Percentiles rank a stretch among this genome's conserved stretches.
Conservation (phyloP, 192 early-diverging fungal species). For the Backusella mclennaniae region DNA sequence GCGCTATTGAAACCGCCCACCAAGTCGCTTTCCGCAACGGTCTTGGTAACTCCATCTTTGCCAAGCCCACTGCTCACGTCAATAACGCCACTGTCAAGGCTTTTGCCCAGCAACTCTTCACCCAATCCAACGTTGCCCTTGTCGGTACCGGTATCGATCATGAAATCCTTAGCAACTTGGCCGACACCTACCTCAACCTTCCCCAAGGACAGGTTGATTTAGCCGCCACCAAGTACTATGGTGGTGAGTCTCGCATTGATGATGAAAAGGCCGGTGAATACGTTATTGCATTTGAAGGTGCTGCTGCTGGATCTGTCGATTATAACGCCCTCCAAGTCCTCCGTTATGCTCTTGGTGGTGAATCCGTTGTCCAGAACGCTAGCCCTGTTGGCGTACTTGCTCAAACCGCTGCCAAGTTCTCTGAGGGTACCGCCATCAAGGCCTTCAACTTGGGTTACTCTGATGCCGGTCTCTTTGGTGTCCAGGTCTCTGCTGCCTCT, state of each 20-base stretch:
- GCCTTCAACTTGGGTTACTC: constrained; percentile 88
- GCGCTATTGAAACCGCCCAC: constrained; percentile 80
- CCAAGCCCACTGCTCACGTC: constrained; percentile 60
- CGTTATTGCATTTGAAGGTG: constrained; percentile 81
- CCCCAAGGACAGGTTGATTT: constrained; percentile 20
- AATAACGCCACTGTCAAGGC: constrained; percentile 68
- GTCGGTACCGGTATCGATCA: constrained; percentile 84
- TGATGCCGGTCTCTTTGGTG: constrained; percentile 89
- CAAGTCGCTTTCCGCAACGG: constrained; percentile 90
- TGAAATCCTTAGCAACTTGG: constrained; percentile 64
- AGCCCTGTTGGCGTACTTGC: constrained; percentile 63
- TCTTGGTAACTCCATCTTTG: constrained; percentile 94
- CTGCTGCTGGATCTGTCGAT: constrained; percentile 54
- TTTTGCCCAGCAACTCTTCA: constrained; percentile 73
- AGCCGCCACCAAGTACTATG: constrained; percentile 68
- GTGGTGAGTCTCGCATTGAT: constrained; percentile 84
- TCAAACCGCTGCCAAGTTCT: constrained; percentile 55
- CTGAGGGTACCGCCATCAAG: constrained; percentile 52
- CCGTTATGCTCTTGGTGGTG: constrained; percentile 58
- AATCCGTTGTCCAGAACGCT: constrained; percentile 62
- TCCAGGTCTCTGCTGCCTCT: constrained; percentile 61
- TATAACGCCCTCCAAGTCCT: constrained; percentile 67
- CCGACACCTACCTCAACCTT: constrained; percentile 55
- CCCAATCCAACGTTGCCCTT: constrained; percentile 73
- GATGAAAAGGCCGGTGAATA: constrained; percentile 56